These are phyloP conservation scores for Tolypocladium endophyticum DNA, from an alignment of 2,329 filamentous ascomycete genomes.

Conservation along the genomic window DNA sequence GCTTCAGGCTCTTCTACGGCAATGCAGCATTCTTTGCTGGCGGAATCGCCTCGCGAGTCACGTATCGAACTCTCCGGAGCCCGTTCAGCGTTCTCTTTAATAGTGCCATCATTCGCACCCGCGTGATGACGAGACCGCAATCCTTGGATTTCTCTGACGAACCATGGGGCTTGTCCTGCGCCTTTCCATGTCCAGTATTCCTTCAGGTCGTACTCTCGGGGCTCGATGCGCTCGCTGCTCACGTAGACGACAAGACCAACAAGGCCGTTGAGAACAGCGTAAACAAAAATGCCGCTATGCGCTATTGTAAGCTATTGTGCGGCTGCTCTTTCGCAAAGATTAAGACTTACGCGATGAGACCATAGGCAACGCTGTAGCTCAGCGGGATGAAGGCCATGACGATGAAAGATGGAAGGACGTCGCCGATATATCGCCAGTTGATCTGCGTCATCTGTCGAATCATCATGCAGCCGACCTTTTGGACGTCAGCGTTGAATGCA, in stretches of 20 bases:
- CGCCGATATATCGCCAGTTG: slow-evolving; percentile 69
- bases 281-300: slow-evolving; percentile 40
- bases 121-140: slow-evolving; percentile 3
- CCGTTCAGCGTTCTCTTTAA: slow-evolving; percentile 1
- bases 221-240: slow-evolving; percentile 32
- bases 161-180: slow-evolving; percentile 35
- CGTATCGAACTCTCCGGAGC: slow-evolving; percentile 3
- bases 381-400: slow-evolving; percentile 69
- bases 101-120: background rate
- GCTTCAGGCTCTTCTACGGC: background rate
- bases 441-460: slow-evolving; percentile 63
- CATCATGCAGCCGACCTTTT: slow-evolving; percentile 64
- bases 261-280: slow-evolving; percentile 37
- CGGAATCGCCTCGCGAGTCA: slow-evolving; percentile 9
- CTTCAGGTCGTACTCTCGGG: slow-evolving; percentile 42
- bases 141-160: slow-evolving; percentile 25
- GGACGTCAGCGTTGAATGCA: background rate
- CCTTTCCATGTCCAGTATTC: slow-evolving; percentile 47
- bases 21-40: slow-evolving; percentile 11
- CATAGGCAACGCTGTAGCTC: slow-evolving; percentile 69
- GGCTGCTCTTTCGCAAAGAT: background rate
- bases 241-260: slow-evolving; percentile 33
- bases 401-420: slow-evolving; percentile 65
- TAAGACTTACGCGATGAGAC: slow-evolving; percentile 54
- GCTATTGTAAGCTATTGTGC: background rate